These are phyloP conservation scores for Chlorella sorokiniana DNA, from an alignment of 139 green algal species.

Conservation along the genomic window DNA sequence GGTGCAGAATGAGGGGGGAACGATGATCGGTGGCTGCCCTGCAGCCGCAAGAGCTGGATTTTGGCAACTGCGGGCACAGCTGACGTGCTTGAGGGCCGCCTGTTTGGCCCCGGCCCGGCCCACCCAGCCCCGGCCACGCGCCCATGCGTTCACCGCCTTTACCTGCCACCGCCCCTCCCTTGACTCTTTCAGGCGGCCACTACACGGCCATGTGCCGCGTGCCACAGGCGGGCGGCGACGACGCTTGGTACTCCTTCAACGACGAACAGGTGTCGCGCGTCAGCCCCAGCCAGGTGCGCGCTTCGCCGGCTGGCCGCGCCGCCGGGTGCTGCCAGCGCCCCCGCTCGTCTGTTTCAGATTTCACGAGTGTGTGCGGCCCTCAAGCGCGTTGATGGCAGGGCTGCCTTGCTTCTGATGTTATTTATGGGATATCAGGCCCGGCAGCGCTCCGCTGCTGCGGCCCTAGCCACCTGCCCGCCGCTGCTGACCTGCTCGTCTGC, in stretches of 20 bases:
- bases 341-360: neutral
- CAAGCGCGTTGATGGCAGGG: too few relatives aligned
- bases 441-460: too few relatives aligned
- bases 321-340: neutral
- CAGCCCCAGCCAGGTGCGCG: slow-evolving; percentile 6
- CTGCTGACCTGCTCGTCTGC: too few relatives aligned
- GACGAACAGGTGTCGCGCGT: slow-evolving; percentile 44
- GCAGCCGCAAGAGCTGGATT: too few relatives aligned
- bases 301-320: neutral
- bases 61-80: too few relatives aligned
- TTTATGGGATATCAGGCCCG: too few relatives aligned
- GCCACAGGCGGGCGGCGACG: slow-evolving; percentile 3
- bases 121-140: neutral
- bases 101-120: neutral
- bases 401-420: too few relatives aligned
- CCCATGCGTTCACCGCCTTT: neutral
- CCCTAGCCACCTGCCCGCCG: too few relatives aligned
- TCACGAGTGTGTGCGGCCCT: neutral
- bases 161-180: neutral
- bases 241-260: slow-evolving; percentile 46
- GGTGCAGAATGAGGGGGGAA: too few relatives aligned
- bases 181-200: slow-evolving; percentile 39
- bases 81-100: too few relatives aligned
- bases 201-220: slow-evolving; percentile 53
- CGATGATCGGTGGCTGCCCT: too few relatives aligned